phyloP scores from a whole-genome alignment of 257 asterid species.

The Nemophila menziesii region DNA sequence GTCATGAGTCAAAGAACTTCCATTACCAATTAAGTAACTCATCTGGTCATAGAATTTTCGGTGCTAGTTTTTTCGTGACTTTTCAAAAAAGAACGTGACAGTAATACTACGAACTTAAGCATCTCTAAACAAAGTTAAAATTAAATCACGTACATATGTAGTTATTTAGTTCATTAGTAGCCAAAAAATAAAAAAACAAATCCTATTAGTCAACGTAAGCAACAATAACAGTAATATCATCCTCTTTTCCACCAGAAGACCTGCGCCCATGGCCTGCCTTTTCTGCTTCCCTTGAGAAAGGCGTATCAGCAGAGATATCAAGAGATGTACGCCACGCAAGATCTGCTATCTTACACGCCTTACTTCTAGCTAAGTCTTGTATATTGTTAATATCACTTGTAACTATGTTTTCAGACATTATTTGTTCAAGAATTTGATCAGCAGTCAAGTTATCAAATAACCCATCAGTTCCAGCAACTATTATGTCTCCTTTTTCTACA shows the following conservation, averaged over 20 bases:
- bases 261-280: slow-evolving; percentile 8
- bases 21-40: no score
- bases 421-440: slow-evolving; percentile 13
- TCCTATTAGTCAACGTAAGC: slow-evolving; percentile 11
- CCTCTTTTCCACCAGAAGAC: slow-evolving; percentile 29
- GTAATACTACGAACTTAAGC: no score
- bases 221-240: slow-evolving; percentile 38
- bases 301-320: background rate
- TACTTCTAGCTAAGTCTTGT: background rate
- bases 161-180: background rate
- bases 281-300: slow-evolving; percentile 19
- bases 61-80: no score
- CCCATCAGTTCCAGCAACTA: slow-evolving; percentile 39
- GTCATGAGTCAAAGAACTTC: no score
- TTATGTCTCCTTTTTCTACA: slow-evolving; percentile 23
- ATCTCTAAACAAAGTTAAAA: no score
- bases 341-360: slow-evolving; percentile 7
- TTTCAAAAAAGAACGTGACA: no score
- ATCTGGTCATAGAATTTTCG: no score
- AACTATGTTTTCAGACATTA: background rate
- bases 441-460: slow-evolving; percentile 28
- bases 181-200: no score
- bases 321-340: slow-evolving; percentile 7
- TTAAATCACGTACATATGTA: no score
- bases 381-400: background rate